Percentiles rank a stretch among this genome's conserved stretches.
Evolutionary conservation across 1,284 basidiomycete species (phyloP).

Genomic region (Anthracocystis setariae): DNA sequence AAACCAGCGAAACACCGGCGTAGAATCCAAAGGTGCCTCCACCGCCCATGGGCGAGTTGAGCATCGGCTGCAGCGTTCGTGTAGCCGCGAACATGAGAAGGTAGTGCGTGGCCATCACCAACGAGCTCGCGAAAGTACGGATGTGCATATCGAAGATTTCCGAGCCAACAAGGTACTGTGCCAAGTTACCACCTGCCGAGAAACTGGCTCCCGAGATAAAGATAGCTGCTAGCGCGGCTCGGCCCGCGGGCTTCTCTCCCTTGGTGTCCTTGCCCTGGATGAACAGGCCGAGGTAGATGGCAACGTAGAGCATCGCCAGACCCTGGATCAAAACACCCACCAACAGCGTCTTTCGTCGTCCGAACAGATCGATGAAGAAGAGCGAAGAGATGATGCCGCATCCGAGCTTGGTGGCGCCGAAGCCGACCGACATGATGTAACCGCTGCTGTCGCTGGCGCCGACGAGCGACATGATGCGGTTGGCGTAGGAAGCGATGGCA

Average conservation of each 20-base stretch:
- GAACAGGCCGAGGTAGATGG: constrained; percentile 34
- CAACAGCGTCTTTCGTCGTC: constrained; percentile 30
- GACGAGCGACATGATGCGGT: constrained; percentile 23
- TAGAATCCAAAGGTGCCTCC: constrained; percentile 32
- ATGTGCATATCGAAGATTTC: constrained; percentile 35
- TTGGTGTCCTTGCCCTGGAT: constrained; percentile 22
- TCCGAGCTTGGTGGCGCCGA: constrained; percentile 32
- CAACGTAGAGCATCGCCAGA: constrained; percentile 29
- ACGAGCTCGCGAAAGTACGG: constrained; percentile 16
- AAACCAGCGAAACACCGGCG: constrained; percentile 18
- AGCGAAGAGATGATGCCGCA: constrained; percentile 26
- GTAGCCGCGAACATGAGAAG: constrained; percentile 25
- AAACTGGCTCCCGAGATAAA: constrained; percentile 31
- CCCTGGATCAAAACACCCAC: constrained; percentile 24
- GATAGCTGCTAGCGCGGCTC: constrained; percentile 26
- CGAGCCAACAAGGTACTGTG: constrained; percentile 32
- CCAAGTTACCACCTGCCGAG: constrained; percentile 33
- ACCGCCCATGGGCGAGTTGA: constrained; percentile 31
- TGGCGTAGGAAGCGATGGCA: constrained; percentile 33
- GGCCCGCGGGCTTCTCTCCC: constrained; percentile 17
- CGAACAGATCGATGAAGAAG: constrained; percentile 30
- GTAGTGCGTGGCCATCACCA: constrained; percentile 38
- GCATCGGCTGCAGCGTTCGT: constrained; percentile 27
- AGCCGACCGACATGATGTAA: constrained; percentile 35
- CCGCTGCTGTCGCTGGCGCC: constrained; percentile 17